Conservation (phyloP, 306 rosid species). For the Quercus ilex region DNA sequence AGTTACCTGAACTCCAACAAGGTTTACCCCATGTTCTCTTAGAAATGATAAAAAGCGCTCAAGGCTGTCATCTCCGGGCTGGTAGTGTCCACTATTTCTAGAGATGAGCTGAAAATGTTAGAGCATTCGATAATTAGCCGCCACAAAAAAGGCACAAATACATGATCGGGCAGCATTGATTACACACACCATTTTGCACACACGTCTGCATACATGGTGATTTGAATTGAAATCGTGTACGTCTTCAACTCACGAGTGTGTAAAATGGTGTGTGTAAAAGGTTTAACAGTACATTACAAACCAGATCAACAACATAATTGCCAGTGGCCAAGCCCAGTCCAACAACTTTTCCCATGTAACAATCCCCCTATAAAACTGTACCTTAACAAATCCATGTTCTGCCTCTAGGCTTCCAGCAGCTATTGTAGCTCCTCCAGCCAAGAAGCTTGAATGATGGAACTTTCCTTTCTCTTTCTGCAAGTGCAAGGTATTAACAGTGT, state of each 20-base stretch:
- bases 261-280: too few species aligned
- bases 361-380: constrained; percentile 16
- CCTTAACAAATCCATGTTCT: constrained; percentile 74
- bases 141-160: neutral
- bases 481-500: constrained; percentile 21
- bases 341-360: neutral
- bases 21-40: constrained; percentile 61
- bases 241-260: too few species aligned
- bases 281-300: neutral
- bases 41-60: constrained; percentile 60
- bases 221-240: too few species aligned
- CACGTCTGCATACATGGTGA: too few species aligned
- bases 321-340: neutral
- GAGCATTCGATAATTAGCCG: constrained; percentile 30
- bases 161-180: too few species aligned
- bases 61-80: constrained; percentile 71
- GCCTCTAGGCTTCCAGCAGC: constrained; percentile 88
- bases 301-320: neutral
- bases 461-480: constrained; percentile 78
- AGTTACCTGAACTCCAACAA: constrained; percentile 71
- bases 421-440: constrained; percentile 88
- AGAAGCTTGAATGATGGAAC: constrained; percentile 89
- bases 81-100: constrained; percentile 92
- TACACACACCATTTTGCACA: too few species aligned
- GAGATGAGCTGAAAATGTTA: constrained; percentile 70